Base-by-base conservation (phyloP, 495 filamentous ascomycete species). In the Penicillium atrosanguineum region DNA sequence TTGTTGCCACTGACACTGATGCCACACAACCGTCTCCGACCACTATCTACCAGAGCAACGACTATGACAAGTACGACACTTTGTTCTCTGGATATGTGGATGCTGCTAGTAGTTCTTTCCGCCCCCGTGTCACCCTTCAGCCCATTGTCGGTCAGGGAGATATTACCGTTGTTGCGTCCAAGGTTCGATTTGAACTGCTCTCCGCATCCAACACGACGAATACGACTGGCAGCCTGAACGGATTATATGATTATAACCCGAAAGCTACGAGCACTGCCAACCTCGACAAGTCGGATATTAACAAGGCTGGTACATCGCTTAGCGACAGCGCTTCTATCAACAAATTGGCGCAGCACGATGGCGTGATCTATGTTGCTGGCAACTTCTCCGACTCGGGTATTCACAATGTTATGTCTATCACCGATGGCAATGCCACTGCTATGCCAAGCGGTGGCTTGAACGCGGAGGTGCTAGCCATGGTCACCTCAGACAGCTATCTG, bases 21-120 rank as follows among this genome's bases (percentile, higher is more conserved):
- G 46, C 63, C 9, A 55, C 68, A 7, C 53, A 73, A 50, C 70
- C 80, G 25, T 52, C 75, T 11, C 64, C 77, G 15, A 71, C 79
- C 0, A 67, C 71, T 14, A 67, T 95, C 12, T 93, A 78, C 64
- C 95, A 99, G 72, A 96, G 91, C 16, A 97, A 97, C 69, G 72
- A 90, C 57, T 90, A 85, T 63, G 90, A 96, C 72, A 99, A 97
- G 70, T 96, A 94, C 57, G 95, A 97, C 62, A 83, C 86, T 50
- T 83, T 97, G 52, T 96, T 91, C 67, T 84, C 83, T 52, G 95
- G 91, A 7, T 81, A 80, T 53, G 83, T 99, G 50, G 91, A 97
- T 62, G 84, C 83, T 26, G 85, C 77, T 56, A 86, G 83, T 29
- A 77, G 76, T 57, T 79, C 77, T 19, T 97, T 97, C 72, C 83